Base-by-base conservation (phyloP, 2,329 filamentous ascomycete genomes). In the Exutisphaerella laricina region DNA sequence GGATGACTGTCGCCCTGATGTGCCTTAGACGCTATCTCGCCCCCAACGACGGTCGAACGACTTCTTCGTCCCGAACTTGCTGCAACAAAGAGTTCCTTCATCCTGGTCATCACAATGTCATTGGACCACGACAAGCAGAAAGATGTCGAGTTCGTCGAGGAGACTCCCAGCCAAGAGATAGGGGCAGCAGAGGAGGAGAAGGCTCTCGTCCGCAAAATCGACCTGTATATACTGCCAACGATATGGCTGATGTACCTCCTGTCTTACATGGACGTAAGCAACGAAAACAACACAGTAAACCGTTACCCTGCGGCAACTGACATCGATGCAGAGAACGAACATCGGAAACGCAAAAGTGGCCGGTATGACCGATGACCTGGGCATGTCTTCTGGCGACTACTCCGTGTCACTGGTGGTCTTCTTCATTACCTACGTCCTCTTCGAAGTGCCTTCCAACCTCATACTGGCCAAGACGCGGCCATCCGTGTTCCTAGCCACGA, bases 401-500 rank as follows among this genome's bases (percentile, higher is more conserved):
- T 70, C 67, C 1, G 20, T 33, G 13, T 26, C 18, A 8, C 16
- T 17, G 20, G 18, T 28, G 1, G 12, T 38, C 30, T 50, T 43
- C 38, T 53, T 53, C 39, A 33, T 55, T 20, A 55, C 53, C 5
- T 55, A 78, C 53, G 68, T 79, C 28, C 52, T 73, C 10, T 75
- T 72, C 49, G 73, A 78, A 53, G 66, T 75, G 1, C 74, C 74
- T 0, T 73, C 69, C 41, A 78, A 77, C 58, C 70, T 78, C 56
- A 62, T 75, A n/a, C 64, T 78, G 18, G 66, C 69, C 25, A 66
- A 66, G 26, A 68, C 68, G 13, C 65, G 66, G 31, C 75, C 74
- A 0, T 74, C 71, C 1, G 54, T 71, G n/a, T 78, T 73, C 54
- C 58, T 74, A 1, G 68, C 73, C 0, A 53, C 56, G 5, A 72